phyloP scores from a whole-genome alignment of 768 basidiomycete species.

The Gelatoporia subvermispora region DNA sequence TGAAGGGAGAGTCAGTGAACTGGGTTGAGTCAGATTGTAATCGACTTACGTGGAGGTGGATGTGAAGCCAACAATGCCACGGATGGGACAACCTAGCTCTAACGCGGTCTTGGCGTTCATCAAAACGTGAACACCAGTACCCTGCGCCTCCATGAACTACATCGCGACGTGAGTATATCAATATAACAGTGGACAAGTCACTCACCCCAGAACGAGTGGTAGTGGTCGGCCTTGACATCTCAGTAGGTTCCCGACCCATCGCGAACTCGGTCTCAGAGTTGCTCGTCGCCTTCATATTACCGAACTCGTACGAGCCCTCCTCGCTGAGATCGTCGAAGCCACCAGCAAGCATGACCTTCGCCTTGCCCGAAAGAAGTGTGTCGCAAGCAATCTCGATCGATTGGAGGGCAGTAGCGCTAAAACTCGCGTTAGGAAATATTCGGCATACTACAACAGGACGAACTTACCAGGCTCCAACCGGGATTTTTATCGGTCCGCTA shows the following conservation, averaged over 20 bases:
- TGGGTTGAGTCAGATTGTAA: not conserved
- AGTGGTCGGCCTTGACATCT: constrained; percentile 97
- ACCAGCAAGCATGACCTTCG: constrained; percentile 98
- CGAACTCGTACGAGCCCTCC: constrained; percentile 98
- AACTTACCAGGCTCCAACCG: constrained; percentile 92
- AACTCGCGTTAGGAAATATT: constrained; percentile 3
- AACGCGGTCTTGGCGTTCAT: constrained; percentile 97
- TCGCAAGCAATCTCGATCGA: constrained; percentile 98
- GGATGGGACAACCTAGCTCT: constrained; percentile 90
- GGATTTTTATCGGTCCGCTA: constrained; percentile 97
- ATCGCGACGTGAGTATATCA: not conserved
- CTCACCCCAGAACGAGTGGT: constrained; percentile 90
- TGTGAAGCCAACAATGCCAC: constrained; percentile 90
- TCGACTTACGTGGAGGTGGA: constrained; percentile 85
- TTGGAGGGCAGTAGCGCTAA: constrained; percentile 92
- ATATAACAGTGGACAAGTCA: constrained; percentile 4
- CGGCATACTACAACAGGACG: not conserved
- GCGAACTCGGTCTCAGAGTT: constrained; percentile 97
- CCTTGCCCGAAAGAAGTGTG: constrained; percentile 89
- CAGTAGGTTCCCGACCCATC: constrained; percentile 97
- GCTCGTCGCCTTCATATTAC: constrained; percentile 99
- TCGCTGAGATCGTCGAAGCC: constrained; percentile 98
- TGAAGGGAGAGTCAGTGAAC: constrained; percentile 25
- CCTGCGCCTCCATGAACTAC: constrained; percentile 95
- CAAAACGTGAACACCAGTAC: constrained; percentile 93